Evolutionary conservation across 202 grass and related monocot species (phyloP).

Genomic region (Musa balbisiana): DNA sequence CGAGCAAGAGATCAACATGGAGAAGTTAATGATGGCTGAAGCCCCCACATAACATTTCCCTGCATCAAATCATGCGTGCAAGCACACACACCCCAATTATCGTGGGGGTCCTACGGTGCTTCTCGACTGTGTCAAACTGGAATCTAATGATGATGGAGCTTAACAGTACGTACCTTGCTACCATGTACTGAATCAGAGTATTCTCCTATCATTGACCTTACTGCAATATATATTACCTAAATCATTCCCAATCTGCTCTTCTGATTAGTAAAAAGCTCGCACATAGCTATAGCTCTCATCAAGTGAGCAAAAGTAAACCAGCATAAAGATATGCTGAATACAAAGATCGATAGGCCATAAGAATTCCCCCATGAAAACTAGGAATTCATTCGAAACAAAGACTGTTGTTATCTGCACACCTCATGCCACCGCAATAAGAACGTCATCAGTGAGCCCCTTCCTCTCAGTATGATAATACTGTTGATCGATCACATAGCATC

Average conservation of each 20-base stretch:
- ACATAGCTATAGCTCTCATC: neutral
- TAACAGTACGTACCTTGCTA: no score
- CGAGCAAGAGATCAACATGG: neutral
- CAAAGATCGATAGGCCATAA: no score
- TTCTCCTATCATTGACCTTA: neutral
- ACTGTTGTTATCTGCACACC: neutral
- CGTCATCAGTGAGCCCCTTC: neutral
- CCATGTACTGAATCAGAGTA: no score
- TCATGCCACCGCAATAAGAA: neutral
- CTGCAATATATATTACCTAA: neutral
- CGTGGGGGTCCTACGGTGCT: no score
- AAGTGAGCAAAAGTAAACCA: neutral
- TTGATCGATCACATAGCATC: neutral
- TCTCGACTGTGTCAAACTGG: no score
- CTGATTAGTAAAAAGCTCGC: neutral
- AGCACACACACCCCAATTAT: no score
- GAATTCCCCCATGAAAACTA: no score
- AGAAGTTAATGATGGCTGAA: constrained; percentile 2
- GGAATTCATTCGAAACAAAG: neutral
- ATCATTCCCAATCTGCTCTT: neutral
- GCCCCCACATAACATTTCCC: neutral
- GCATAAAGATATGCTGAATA: no score
- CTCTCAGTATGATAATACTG: neutral
- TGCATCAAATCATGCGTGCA: neutral
- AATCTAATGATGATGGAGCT: no score